These are phyloP conservation scores for Nephromyces sp. DNA, from an alignment of 169 alveolate species.

Conservation along the genomic window DNA sequence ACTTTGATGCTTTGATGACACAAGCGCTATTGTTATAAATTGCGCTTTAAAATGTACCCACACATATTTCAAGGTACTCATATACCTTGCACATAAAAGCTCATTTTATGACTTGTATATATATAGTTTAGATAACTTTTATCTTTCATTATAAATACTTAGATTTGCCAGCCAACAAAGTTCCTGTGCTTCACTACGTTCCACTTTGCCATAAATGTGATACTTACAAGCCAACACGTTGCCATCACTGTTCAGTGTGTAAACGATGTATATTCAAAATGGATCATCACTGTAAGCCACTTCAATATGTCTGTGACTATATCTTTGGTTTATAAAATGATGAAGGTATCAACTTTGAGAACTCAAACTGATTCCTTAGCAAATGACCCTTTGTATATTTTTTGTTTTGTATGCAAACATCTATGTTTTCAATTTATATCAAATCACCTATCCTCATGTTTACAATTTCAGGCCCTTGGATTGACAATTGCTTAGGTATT, in stretches of 20 bases:
- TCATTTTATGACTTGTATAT: neutral
- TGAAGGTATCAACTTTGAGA: no score
- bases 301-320: neutral
- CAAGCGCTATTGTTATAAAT: neutral
- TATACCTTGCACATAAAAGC: neutral
- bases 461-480: slow-evolving; percentile 53
- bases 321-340: neutral
- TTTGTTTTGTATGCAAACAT: no score
- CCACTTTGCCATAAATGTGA: neutral
- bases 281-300: slow-evolving; percentile 77
- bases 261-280: slow-evolving; percentile 60
- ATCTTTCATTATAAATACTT: neutral
- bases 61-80: neutral
- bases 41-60: neutral
- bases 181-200: neutral
- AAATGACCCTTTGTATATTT: no score
- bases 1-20: neutral
- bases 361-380: no score
- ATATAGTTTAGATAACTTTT: neutral
- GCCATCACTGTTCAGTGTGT: slow-evolving; percentile 80
- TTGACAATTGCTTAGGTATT: slow-evolving; percentile 75
- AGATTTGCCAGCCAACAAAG: neutral
- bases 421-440: no score
- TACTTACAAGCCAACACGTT: slow-evolving; percentile 63
- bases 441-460: no score